These are phyloP conservation scores for Zarea fungicola DNA, from an alignment of 2,329 filamentous ascomycete species.

Conservation along the genomic window DNA sequence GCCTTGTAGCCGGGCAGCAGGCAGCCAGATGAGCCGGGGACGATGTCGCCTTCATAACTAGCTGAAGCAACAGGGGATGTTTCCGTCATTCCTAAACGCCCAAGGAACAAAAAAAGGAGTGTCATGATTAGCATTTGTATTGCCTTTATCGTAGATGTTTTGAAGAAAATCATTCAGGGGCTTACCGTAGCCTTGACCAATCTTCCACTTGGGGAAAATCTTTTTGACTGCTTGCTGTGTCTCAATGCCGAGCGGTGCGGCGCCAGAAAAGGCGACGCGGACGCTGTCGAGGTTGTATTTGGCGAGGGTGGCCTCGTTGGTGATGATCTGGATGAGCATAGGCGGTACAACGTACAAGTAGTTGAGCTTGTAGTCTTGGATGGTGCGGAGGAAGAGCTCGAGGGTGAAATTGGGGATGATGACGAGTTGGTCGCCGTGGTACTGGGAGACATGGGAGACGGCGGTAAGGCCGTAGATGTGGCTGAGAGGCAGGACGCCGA, in stretches of 20 bases:
- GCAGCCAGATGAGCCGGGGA: conserved; percentile 63
- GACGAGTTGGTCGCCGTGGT: conserved; percentile 67
- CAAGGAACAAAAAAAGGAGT: no score
- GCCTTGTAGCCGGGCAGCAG: conserved; percentile 59
- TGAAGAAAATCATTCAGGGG: neutral
- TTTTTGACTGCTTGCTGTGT: conserved; percentile 57
- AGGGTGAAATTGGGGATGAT: conserved; percentile 74
- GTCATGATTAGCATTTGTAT: neutral
- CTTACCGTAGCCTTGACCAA: conserved; percentile 68
- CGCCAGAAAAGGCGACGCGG: conserved; percentile 61
- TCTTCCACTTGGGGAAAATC: conserved; percentile 57
- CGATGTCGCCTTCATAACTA: conserved; percentile 54
- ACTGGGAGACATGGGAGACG: conserved; percentile 59
- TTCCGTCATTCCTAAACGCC: conserved; percentile 62
- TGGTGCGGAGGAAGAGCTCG: conserved; percentile 53
- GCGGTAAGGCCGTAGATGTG: conserved; percentile 78
- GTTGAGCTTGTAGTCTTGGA: conserved; percentile 65
- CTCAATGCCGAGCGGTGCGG: conserved; percentile 68
- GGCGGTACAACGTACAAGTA: conserved; percentile 69
- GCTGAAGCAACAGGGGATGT: conserved; percentile 62
- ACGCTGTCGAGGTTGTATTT: conserved; percentile 69
- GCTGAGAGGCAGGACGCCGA: conserved; percentile 73
- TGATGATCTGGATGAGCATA: conserved; percentile 69
- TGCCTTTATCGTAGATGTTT: no score
- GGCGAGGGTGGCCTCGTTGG: conserved; percentile 51